Conservation (phyloP, 2,329 filamentous ascomycete genomes). For the Xylariaceae sp. region DNA sequence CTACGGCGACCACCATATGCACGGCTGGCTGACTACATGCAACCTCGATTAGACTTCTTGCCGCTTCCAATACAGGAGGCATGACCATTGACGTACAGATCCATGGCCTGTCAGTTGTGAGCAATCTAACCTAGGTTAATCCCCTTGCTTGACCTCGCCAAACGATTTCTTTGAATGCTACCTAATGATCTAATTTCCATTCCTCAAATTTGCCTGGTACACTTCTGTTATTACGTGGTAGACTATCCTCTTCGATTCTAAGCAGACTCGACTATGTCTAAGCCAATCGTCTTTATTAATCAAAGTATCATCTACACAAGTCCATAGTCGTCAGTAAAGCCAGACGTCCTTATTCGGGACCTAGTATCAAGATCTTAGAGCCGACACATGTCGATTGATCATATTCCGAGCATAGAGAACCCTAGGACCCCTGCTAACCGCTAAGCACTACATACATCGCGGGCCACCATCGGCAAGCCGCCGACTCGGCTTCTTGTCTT, state of each 20-base stretch:
- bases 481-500: slow-evolving; percentile 8
- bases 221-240: background rate
- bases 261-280: background rate
- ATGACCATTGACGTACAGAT: background rate
- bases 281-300: background rate
- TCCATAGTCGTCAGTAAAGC: background rate
- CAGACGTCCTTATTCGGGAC: background rate
- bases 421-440: slow-evolving; percentile 1
- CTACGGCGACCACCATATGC: slow-evolving; percentile 20
- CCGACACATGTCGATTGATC: slow-evolving; percentile 3
- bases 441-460: slow-evolving; percentile 9
- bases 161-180: background rate
- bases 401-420: slow-evolving; percentile 7
- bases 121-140: too few relatives aligned
- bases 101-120: background rate
- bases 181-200: background rate
- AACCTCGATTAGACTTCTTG: slow-evolving; percentile 18
- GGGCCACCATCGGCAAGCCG: slow-evolving; percentile 12
- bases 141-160: too few relatives aligned
- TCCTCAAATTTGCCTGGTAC: background rate
- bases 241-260: background rate
- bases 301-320: background rate
- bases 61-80: slow-evolving; percentile 7
- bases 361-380: slow-evolving; percentile 1
- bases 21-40: slow-evolving; percentile 23